A percentile compares a stretch with the other conserved stretches of the same genome.
Evolutionary conservation across 495 filamentous ascomycete genomes (phyloP).

Genomic region (Hypoxylon cercidicola): DNA sequence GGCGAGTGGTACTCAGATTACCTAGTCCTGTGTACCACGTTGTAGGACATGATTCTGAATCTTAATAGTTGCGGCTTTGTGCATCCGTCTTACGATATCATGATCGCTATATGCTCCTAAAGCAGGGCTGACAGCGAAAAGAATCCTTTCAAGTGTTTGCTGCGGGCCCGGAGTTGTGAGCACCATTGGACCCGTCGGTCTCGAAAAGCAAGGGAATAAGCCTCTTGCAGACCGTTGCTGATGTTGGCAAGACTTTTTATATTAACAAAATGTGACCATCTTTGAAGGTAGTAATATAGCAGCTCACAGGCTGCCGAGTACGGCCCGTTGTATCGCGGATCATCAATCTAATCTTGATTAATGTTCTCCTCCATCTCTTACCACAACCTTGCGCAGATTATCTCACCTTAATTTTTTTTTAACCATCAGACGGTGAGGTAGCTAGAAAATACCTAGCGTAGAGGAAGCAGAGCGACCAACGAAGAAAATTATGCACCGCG

Average conservation of each 20-base stretch:
- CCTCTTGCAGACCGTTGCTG: not conserved
- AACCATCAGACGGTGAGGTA: constrained; percentile 22
- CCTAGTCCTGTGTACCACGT: constrained; percentile 20
- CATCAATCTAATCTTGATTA: constrained; percentile 41
- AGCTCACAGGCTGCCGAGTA: constrained; percentile 5
- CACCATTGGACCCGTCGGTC: not conserved
- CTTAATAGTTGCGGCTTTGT: constrained; percentile 20
- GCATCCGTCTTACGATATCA: constrained; percentile 9
- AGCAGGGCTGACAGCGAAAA: not conserved
- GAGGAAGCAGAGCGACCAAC: not conserved
- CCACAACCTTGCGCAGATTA: constrained; percentile 29
- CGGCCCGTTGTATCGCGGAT: constrained; percentile 39
- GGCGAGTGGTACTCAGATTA: too few species aligned
- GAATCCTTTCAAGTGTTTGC: not conserved
- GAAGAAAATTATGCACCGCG: constrained; percentile 26
- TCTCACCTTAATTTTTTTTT: constrained; percentile 11
- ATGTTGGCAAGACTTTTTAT: constrained; percentile 20
- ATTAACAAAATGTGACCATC: constrained; percentile 22
- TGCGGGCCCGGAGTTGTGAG: not conserved
- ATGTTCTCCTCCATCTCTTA: constrained; percentile 15
- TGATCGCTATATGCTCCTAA: not conserved
- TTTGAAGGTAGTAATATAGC: not conserved
- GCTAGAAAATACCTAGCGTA: constrained; percentile 8
- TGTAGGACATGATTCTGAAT: constrained; percentile 25
- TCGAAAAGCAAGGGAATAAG: constrained; percentile 12